Percentiles rank a stretch among this genome's conserved stretches.
Conservation (phyloP, 2,329 filamentous ascomycete genomes). For the Beauveria australis region DNA sequence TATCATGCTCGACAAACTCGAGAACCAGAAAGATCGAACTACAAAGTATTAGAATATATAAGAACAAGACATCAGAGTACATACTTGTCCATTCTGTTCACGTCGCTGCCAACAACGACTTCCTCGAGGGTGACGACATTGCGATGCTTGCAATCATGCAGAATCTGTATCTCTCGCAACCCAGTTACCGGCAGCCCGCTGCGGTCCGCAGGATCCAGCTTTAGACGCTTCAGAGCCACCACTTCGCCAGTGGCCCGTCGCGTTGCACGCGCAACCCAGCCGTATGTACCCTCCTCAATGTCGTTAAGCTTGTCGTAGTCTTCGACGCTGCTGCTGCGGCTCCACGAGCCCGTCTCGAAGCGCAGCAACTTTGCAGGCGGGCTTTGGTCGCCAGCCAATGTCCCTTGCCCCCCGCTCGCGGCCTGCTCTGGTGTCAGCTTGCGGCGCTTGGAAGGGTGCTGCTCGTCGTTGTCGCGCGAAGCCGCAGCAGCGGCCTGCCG, state of each 20-base stretch:
- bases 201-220: constrained; percentile 70
- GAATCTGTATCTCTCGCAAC: constrained; percentile 84
- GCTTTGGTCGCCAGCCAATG: constrained; percentile 14
- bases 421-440: constrained; percentile 42
- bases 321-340: constrained; percentile 66
- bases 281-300: constrained; percentile 96
- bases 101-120: constrained; percentile 67
- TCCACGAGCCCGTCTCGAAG: constrained; percentile 62
- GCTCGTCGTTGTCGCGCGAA: constrained; percentile 22
- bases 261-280: constrained; percentile 80
- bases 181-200: constrained; percentile 83
- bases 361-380: constrained; percentile 52
- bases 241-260: constrained; percentile 67
- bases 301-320: constrained; percentile 90
- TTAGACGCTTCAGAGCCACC: constrained; percentile 88
- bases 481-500: constrained; percentile 27
- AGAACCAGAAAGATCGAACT: constrained; percentile 84
- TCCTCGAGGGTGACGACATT: constrained; percentile 80
- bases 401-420: constrained; percentile 15
- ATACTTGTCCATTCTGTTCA: constrained; percentile 45
- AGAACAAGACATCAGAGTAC: constrained; percentile 13
- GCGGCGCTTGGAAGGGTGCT: constrained; percentile 53
- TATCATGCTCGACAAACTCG: constrained; percentile 95
- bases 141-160: constrained; percentile 69
- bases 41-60: constrained; percentile 9